These are phyloP conservation scores for Rutstroemia sp. DNA, from an alignment of 2,329 filamentous ascomycete species.

Conservation along the genomic window DNA sequence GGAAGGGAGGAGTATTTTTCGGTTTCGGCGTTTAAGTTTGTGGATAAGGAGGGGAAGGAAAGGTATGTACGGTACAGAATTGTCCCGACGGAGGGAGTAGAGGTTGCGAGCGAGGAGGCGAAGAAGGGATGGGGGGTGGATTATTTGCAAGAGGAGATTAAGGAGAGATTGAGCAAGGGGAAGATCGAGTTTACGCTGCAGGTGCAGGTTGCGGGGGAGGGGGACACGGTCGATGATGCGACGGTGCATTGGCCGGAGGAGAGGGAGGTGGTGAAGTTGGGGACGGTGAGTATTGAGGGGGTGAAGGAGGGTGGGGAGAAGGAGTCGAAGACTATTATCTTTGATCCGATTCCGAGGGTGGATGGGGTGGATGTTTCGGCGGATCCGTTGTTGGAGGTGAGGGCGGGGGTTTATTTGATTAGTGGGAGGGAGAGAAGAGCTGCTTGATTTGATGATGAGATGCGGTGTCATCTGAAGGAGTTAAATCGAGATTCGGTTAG, in stretches of 20 bases:
- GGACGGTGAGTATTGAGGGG: conserved; percentile 38
- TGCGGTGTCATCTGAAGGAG: not conserved
- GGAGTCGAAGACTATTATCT: conserved; percentile 46
- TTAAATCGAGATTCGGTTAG: too few relatives aligned
- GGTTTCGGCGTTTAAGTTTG: conserved; percentile 43
- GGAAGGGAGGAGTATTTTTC: conserved; percentile 40
- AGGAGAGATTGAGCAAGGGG: conserved; percentile 29
- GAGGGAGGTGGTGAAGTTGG: conserved; percentile 42
- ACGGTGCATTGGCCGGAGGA: conserved; percentile 47
- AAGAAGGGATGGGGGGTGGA: conserved; percentile 32
- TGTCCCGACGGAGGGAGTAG: conserved; percentile 37
- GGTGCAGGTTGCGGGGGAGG: conserved; percentile 42
- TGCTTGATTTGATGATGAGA: not conserved
- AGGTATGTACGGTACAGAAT: conserved; percentile 44
- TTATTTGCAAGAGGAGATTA: conserved; percentile 44
- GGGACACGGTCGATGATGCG: conserved; percentile 40
- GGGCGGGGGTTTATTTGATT: conserved; percentile 48
- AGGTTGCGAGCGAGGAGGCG: conserved; percentile 33
- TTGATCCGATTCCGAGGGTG: conserved; percentile 49
- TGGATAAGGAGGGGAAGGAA: conserved; percentile 33
- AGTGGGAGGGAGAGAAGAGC: conserved; percentile 44
- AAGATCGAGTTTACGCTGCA: conserved; percentile 38
- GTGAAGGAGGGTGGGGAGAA: conserved; percentile 33
- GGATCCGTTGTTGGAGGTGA: conserved; percentile 49
- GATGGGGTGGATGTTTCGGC: conserved; percentile 43